These are phyloP conservation scores for Spirogloea muscicola DNA, from an alignment of 139 green algal species.

Conservation along the genomic window DNA sequence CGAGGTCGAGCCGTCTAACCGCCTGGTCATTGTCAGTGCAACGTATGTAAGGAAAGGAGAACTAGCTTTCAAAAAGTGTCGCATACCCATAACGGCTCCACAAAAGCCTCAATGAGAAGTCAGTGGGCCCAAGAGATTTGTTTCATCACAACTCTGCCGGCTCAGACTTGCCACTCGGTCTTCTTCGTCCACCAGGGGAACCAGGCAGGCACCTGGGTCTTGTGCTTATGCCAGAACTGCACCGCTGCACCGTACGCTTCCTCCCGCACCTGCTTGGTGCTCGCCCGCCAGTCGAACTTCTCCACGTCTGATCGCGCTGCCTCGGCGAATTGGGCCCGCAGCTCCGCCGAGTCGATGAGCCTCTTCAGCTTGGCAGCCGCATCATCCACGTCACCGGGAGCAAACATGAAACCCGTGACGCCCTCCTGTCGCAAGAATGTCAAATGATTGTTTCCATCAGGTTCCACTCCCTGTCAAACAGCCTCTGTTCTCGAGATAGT, in stretches of 20 bases:
- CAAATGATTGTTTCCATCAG: neutral
- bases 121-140: too few species aligned
- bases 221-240: neutral
- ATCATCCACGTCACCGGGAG: conserved; percentile 30
- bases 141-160: too few species aligned
- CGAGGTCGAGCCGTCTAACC: too few species aligned
- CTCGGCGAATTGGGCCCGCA: conserved; percentile 5
- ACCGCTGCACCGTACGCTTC: conserved; percentile 24
- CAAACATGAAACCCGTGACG: conserved; percentile 64
- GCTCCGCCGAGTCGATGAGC: conserved; percentile 24
- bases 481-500: neutral
- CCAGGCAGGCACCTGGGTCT: neutral
- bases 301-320: conserved; percentile 32
- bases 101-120: too few species aligned
- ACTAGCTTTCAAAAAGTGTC: too few species aligned
- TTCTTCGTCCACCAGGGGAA: conserved; percentile 24
- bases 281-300: conserved; percentile 42
- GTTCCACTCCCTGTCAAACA: neutral
- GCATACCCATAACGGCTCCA: too few species aligned
- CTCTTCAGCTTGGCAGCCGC: conserved; percentile 16
- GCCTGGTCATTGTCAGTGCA: too few species aligned
- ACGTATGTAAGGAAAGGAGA: too few species aligned
- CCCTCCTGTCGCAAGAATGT: neutral
- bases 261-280: conserved; percentile 30
- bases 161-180: neutral